Base-by-base conservation (phyloP, 2,329 filamentous ascomycete species). In the Talaromyces albobiverticillius region DNA sequence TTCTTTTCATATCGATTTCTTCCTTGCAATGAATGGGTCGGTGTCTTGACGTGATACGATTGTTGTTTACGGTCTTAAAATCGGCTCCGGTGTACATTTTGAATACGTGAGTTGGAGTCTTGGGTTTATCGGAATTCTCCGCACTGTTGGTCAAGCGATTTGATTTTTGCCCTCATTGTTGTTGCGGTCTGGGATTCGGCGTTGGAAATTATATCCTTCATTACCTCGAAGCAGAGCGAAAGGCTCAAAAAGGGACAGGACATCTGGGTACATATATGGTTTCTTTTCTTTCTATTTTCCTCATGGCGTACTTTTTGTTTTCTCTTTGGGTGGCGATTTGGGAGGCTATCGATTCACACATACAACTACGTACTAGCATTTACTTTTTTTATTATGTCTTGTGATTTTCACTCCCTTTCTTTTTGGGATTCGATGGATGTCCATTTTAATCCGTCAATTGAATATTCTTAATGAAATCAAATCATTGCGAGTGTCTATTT, bases 31-130 rank as follows among this genome's bases (percentile, higher is more conserved):
- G 36, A 38, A 40, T 48, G 18, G 11, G 20, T 22, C 31, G 13
- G 32, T 20, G 46, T 41, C 26, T 40, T 51, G 47, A 55, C 25
- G 48, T 41, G 42, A 26, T 43, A 51, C 29, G 47, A 51, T 38
- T 48, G 29, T 45, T 23, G 20, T 34, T 29, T 31, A 29, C 32
- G 41, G 34, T 32, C 20, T 16, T 16, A 41, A 26, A 51, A n/a
- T n/a, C 14, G 34, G 9, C 26, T 51, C 26, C 1, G 48, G 38
- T 34, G 48, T 34, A 51, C 8, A 34, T 51, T 16, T 50, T 38
- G 20, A 29, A 23, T 26, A 40, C 34, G 26, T 42, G 38, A 29
- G 18, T 34, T 13, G 50, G 50, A 52, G 50, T 52, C 18, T 52
- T 26, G 25, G 23, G 22, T 25, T 26, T 42, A 3, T 11, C 13